Evolutionary conservation across 192 early-diverging fungal species (phyloP), one percentile per base, ranked within the genome.

Genomic region (Jimgerdemannia flammicorona): DNA sequence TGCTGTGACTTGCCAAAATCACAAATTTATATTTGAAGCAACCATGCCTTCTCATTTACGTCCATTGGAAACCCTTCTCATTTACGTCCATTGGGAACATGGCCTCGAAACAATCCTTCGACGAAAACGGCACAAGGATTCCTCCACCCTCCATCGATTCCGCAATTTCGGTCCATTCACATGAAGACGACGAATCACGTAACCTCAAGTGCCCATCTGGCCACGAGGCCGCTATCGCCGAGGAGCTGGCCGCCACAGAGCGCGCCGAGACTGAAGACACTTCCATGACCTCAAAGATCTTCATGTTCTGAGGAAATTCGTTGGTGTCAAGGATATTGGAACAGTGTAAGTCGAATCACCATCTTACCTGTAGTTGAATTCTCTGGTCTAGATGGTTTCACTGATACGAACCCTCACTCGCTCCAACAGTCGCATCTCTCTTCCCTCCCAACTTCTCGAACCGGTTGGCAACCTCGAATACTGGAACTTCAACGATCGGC

Each of bases 401-500:
- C 43, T 44, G 42, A 63, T 40, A 20, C 76, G 43, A 65, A 72
- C 70, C 70, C 69, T 78, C 29, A 3, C 43, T 44, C 3, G 40
- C 43, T 71, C 65, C 41, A n/a, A 39, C 72, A 82, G 85, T 44
- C 90, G 91, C 9, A 74, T 94, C 65, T 91, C 91, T 66, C 80
- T 94, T 69, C 93, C 93, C 40, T 87, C 91, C 43, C 85, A 90
- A 64, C 80, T 93, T 43, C 79, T 92, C 67, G 91, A 92, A 68
- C 93, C 93, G 18, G 83, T 89, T 44, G 90, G 90, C 29, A 91
- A 92, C 68, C 85, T 94, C 44, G 93, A 94, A 78, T 90, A 91
- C 82, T 91, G 89, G 89, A 90, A 88, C 77, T 92, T 91, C 78
- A 93, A 90, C 79, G 93, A 94, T 70, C 90, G 90, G 4, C 93